Evolutionary conservation across 495 filamentous ascomycete genomes (phyloP).

Genomic region (Amphirosellinia nigrospora): DNA sequence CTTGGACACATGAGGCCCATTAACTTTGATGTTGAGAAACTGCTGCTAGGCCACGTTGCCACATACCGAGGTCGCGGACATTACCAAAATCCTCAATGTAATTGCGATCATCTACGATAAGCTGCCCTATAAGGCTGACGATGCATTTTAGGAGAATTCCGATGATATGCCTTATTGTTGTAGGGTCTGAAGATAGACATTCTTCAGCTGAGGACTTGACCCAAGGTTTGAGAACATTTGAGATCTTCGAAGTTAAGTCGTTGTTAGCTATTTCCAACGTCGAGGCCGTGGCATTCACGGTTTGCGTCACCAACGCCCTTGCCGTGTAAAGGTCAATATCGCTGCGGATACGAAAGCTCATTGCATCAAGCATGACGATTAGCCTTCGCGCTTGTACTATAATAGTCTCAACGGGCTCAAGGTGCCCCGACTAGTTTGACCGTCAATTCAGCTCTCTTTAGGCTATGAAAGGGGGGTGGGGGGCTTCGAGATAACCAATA

Average conservation of each 20-base stretch:
- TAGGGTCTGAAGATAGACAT: neutral
- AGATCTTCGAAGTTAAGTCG: slow-evolving; percentile 4
- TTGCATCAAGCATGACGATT: slow-evolving; percentile 39
- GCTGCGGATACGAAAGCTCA: slow-evolving; percentile 40
- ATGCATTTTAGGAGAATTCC: slow-evolving; percentile 40
- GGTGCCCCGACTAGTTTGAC: neutral
- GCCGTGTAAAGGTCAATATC: slow-evolving; percentile 42
- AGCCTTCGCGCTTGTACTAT: slow-evolving; percentile 32
- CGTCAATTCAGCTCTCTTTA: neutral
- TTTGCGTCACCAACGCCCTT: slow-evolving; percentile 38
- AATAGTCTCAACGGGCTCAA: neutral
- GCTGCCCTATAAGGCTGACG: slow-evolving; percentile 35
- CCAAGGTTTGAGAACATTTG: slow-evolving; percentile 24
- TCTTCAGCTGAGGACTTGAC: neutral
- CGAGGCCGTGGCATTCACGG: slow-evolving; percentile 39
- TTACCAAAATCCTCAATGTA: slow-evolving; percentile 45
- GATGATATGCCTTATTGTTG: slow-evolving; percentile 32
- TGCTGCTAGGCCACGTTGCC: slow-evolving; percentile 40
- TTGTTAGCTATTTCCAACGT: slow-evolving; percentile 16
- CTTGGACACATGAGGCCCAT: slow-evolving; percentile 41
- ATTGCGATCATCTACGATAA: slow-evolving; percentile 40
- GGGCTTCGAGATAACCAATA: neutral
- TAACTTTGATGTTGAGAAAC: slow-evolving; percentile 41
- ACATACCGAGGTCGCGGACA: slow-evolving; percentile 36
- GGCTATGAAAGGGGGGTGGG: neutral